phyloP scores from a whole-genome alignment of 352 stramenopile genomes.

The Pythium phragmitis region DNA sequence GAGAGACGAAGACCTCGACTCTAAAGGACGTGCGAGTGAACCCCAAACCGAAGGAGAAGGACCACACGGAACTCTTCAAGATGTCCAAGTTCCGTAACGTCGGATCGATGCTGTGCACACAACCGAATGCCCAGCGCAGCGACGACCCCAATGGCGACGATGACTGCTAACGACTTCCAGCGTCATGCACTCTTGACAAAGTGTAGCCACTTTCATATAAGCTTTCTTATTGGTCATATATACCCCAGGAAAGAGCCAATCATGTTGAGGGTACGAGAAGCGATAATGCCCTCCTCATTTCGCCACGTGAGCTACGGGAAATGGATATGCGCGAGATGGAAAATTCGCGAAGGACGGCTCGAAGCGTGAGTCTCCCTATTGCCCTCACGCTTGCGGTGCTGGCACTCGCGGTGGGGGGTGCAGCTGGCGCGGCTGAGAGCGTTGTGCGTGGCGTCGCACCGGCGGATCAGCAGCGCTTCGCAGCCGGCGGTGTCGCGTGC shows the following conservation, averaged over 20 bases:
- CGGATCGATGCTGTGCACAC: slow-evolving; percentile 59
- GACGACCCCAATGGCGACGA: slow-evolving; percentile 18
- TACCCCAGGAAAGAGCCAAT: slow-evolving; percentile 15
- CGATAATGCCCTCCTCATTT: neutral
- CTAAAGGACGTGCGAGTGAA: slow-evolving; percentile 66
- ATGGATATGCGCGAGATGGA: neutral
- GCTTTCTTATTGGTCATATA: slow-evolving; percentile 11
- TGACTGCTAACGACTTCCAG: slow-evolving; percentile 7
- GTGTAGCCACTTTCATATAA: slow-evolving; percentile 6
- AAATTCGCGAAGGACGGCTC: slow-evolving; percentile 11
- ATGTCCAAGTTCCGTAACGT: slow-evolving; percentile 89
- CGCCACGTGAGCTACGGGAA: slow-evolving; percentile 18
- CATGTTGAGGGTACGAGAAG: neutral
- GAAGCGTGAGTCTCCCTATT: neutral
- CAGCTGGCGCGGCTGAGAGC: neutral
- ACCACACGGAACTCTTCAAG: slow-evolving; percentile 64
- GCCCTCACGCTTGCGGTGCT: neutral
- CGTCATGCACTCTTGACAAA: neutral
- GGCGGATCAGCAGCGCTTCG: slow-evolving; percentile 32
- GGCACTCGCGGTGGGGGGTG: neutral
- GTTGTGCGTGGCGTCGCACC: slow-evolving; percentile 44
- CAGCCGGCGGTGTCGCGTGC: slow-evolving; percentile 16
- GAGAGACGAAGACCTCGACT: slow-evolving; percentile 69
- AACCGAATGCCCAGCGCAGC: slow-evolving; percentile 33
- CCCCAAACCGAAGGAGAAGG: slow-evolving; percentile 27